phyloP scores from a whole-genome alignment of 1,284 basidiomycete species.

The Ceratobasidium sp. region DNA sequence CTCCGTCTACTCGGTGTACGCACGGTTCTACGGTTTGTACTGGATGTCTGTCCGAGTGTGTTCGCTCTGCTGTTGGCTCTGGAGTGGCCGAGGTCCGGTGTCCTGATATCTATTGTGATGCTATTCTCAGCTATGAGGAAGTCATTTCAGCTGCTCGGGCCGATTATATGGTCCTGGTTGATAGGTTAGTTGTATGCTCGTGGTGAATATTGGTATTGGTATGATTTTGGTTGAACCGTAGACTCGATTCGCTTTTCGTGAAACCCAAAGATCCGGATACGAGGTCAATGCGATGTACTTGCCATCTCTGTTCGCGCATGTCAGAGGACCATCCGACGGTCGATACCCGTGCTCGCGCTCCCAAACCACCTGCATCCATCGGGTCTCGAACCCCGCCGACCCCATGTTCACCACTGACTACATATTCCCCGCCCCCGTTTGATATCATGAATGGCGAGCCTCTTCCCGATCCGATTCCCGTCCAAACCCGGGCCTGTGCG shows the following conservation, averaged over 20 bases:
- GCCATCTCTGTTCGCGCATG: neutral
- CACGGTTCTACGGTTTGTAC: slow-evolving; percentile 24
- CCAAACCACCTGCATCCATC: too few relatives aligned
- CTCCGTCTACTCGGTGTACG: slow-evolving; percentile 16
- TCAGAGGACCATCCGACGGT: too few relatives aligned
- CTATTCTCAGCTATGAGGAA: slow-evolving; percentile 6
- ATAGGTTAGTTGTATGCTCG: neutral
- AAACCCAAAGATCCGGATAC: too few relatives aligned
- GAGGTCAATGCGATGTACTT: neutral
- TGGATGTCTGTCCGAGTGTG: slow-evolving; percentile 3
- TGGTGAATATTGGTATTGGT: too few relatives aligned
- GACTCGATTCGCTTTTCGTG: neutral
- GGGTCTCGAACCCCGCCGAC: too few relatives aligned
- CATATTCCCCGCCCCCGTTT: too few relatives aligned
- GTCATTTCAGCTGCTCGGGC: neutral
- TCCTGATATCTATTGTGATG: slow-evolving; percentile 9
- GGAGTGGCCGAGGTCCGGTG: slow-evolving; percentile 11
- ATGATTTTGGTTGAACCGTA: neutral
- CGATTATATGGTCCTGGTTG: neutral
- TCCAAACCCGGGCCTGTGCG: too few relatives aligned
- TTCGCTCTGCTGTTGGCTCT: slow-evolving; percentile 1
- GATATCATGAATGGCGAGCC: neutral
- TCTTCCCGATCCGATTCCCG: too few relatives aligned
- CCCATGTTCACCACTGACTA: too few relatives aligned
- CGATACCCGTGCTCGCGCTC: too few relatives aligned